Evolutionary conservation across 371 early-diverging fungal genomes (phyloP).

Genomic region (Mucor lusitanicus): DNA sequence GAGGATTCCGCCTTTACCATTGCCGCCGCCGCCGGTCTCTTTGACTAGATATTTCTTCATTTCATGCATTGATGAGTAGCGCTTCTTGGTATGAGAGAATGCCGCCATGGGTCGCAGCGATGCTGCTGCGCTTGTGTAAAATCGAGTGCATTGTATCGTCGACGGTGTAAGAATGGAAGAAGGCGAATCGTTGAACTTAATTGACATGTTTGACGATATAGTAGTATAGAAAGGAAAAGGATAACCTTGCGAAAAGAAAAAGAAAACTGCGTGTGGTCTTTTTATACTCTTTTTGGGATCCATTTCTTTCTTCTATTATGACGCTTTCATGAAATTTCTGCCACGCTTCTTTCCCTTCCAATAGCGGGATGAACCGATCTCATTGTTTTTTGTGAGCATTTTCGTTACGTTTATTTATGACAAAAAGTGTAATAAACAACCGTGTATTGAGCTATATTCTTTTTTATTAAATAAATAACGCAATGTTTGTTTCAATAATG

Average conservation of each 20-base stretch:
- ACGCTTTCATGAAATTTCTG: background rate
- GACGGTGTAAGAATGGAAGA: slow-evolving; percentile 25
- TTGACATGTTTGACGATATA: background rate
- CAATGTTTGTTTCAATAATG: slow-evolving; percentile 3
- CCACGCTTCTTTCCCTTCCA: background rate
- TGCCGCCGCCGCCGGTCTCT: background rate
- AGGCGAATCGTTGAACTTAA: slow-evolving; percentile 12
- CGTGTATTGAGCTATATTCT: background rate
- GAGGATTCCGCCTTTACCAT: background rate
- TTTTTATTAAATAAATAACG: slow-evolving; percentile 2
- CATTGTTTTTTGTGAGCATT: slow-evolving; percentile 1
- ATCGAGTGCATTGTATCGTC: slow-evolving; percentile 31
- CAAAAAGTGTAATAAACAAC: background rate
- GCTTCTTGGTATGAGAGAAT: background rate
- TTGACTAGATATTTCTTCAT: slow-evolving; percentile 3
- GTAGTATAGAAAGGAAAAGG: background rate
- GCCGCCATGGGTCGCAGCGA: background rate
- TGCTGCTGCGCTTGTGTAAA: slow-evolving; percentile 17
- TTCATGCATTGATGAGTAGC: background rate
- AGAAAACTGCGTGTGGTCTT: background rate
- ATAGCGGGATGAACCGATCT: slow-evolving; percentile 1
- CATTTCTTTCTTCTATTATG: background rate
- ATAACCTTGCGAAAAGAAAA: background rate
- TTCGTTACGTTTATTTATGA: slow-evolving; percentile 1
- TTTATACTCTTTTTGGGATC: background rate